These are phyloP conservation scores for Physcomitrium patens DNA, from an alignment of 225 moss, liverwort and hornwort species.

Conservation along the genomic window DNA sequence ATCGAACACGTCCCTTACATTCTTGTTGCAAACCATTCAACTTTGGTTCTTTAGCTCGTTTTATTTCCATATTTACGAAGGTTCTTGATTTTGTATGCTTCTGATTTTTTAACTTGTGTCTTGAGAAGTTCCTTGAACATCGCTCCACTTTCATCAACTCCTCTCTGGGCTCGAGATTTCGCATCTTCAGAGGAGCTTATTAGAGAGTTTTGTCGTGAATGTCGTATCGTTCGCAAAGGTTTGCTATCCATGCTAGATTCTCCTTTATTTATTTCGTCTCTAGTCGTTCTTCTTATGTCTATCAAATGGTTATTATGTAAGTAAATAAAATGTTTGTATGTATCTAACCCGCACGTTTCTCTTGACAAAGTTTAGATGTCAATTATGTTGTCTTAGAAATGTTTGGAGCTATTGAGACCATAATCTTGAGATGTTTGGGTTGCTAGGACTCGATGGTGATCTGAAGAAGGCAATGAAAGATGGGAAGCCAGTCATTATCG, in stretches of 20 bases:
- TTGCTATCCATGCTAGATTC: not conserved
- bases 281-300: not conserved
- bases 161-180: constrained; percentile 87
- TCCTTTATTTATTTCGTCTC: not conserved
- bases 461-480: constrained; percentile 95
- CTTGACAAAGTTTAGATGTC: not conserved
- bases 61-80: not conserved
- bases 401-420: not conserved
- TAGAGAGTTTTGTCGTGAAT: constrained; percentile 90
- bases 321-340: not conserved
- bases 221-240: constrained; percentile 95
- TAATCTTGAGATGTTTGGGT: not conserved
- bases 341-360: too few species aligned
- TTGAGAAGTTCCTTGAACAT: constrained; percentile 40
- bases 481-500: constrained; percentile 95
- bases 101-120: not conserved
- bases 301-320: not conserved
- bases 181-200: constrained; percentile 78
- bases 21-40: not conserved
- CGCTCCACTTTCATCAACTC: constrained; percentile 78
- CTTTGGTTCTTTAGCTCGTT: not conserved
- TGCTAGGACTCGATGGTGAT: constrained; percentile 85
- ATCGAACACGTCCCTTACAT: not conserved
- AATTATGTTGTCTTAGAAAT: not conserved
- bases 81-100: not conserved